These are phyloP conservation scores for Hibiscus mutabilis DNA, from an alignment of 345 rosid species.

Conservation along the genomic window DNA sequence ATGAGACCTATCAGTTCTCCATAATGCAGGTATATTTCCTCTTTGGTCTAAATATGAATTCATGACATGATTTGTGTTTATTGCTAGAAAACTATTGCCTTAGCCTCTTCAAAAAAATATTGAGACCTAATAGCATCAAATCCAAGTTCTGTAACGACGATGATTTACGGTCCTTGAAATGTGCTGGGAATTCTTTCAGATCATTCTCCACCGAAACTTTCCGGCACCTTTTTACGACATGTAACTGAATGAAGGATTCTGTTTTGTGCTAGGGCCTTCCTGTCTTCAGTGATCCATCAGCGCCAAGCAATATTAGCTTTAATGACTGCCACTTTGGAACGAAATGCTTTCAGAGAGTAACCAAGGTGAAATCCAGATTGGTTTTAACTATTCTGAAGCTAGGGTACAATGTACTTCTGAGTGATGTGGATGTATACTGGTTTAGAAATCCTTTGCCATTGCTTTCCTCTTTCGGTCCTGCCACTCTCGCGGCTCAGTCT, in stretches of 20 bases:
- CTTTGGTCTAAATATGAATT: background rate
- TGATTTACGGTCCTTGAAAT: too few relatives aligned
- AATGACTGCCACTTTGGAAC: constrained; percentile 93
- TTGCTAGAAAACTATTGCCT: too few relatives aligned
- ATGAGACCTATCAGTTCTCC: constrained; percentile 65
- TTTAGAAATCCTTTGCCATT: constrained; percentile 66
- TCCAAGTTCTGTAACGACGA: too few relatives aligned
- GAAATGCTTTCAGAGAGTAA: constrained; percentile 81
- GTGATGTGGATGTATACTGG: constrained; percentile 93
- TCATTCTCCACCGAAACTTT: too few relatives aligned
- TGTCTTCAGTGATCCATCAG: constrained; percentile 69
- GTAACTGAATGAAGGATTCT: background rate
- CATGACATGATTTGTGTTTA: too few relatives aligned
- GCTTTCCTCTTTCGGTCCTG: constrained; percentile 61
- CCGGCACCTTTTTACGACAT: background rate
- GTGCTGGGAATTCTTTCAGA: too few relatives aligned
- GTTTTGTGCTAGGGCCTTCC: constrained; percentile 59
- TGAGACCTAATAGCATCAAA: too few relatives aligned
- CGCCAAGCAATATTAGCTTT: constrained; percentile 71
- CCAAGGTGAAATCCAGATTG: constrained; percentile 85
- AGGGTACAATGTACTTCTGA: constrained; percentile 76
- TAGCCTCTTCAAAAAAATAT: too few relatives aligned
- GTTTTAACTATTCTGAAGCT: constrained; percentile 73
- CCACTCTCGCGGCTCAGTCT: constrained; percentile 71
- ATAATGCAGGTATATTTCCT: constrained; percentile 53